These are phyloP conservation scores for Phaeosphaeriaceae sp. DNA, from an alignment of 2,329 filamentous ascomycete species.

Conservation along the genomic window DNA sequence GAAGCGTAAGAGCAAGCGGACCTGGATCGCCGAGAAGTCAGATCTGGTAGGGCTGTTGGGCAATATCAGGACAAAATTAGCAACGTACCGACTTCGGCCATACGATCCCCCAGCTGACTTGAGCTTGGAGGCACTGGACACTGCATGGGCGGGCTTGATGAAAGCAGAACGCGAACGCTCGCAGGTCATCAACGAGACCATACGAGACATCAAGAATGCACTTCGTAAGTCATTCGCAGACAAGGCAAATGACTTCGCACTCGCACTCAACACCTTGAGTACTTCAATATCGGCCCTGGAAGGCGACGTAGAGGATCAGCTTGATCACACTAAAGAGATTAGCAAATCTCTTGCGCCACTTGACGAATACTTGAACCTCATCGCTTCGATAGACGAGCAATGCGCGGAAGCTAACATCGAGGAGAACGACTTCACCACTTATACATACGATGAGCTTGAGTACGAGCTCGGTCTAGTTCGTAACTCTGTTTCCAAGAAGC, in stretches of 20 bases:
- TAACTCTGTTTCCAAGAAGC: constrained; percentile 92
- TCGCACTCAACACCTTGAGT: constrained; percentile 93
- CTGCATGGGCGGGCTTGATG: constrained; percentile 81
- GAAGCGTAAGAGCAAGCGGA: constrained; percentile 88
- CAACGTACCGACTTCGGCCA: constrained; percentile 88
- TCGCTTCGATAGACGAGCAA: constrained; percentile 84
- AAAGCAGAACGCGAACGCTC: constrained; percentile 86
- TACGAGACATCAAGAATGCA: constrained; percentile 97
- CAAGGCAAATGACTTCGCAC: constrained; percentile 97
- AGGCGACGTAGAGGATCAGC: constrained; percentile 94
- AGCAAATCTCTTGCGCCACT: constrained; percentile 86
- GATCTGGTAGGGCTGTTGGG: constrained; percentile 91
- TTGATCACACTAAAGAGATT: constrained; percentile 84
- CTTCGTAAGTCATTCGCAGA: constrained; percentile 93
- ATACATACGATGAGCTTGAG: constrained; percentile 93
- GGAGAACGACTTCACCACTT: constrained; percentile 99
- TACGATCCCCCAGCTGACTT: constrained; percentile 90
- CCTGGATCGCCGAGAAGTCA: constrained; percentile 98
- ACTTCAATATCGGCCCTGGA: constrained; percentile 96
- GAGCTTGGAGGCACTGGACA: constrained; percentile 81
- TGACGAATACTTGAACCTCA: constrained; percentile 89
- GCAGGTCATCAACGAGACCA: constrained; percentile 96
- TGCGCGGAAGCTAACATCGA: constrained; percentile 98
- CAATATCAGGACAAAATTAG: constrained; percentile 98
- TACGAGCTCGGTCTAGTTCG: constrained; percentile 94